These are phyloP conservation scores for Handroanthus guayacan DNA, from an alignment of 257 asterid genomes.

Conservation along the genomic window DNA sequence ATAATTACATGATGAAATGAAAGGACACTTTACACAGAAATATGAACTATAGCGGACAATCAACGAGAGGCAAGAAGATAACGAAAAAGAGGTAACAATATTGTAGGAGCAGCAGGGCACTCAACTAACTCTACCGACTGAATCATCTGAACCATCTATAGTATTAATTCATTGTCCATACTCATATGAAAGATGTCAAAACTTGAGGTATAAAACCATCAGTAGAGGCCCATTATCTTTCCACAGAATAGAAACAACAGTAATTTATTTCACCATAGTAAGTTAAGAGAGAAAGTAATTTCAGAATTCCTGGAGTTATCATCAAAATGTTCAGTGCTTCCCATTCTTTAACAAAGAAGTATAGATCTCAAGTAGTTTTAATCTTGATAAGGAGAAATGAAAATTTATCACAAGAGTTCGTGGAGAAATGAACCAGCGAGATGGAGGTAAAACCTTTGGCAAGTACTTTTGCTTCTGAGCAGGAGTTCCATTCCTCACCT, in stretches of 20 bases:
- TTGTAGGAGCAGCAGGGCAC: background rate
- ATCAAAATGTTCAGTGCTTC: background rate
- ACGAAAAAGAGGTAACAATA: background rate
- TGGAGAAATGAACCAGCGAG: constrained; percentile 23
- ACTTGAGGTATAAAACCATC: background rate
- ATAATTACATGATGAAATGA: background rate
- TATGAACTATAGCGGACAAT: background rate
- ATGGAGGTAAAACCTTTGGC: constrained; percentile 76
- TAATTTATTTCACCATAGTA: constrained; percentile 1
- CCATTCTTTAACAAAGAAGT: constrained; percentile 17
- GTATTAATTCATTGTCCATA: constrained; percentile 3
- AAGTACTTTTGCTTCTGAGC: constrained; percentile 91
- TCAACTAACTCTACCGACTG: constrained; percentile 1
- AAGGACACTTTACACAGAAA: background rate
- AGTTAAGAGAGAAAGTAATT: background rate
- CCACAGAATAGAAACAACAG: background rate
- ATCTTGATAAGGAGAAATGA: constrained; percentile 18
- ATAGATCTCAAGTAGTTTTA: constrained; percentile 1
- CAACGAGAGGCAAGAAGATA: background rate
- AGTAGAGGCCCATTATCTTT: background rate
- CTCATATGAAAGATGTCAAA: background rate
- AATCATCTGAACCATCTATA: background rate
- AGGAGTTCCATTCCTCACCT: constrained; percentile 93
- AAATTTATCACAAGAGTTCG: constrained; percentile 2
- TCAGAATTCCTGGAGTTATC: constrained; percentile 5